phyloP scores from a whole-genome alignment of 805 yeast species.

The Jamesozyma gamospora region DNA sequence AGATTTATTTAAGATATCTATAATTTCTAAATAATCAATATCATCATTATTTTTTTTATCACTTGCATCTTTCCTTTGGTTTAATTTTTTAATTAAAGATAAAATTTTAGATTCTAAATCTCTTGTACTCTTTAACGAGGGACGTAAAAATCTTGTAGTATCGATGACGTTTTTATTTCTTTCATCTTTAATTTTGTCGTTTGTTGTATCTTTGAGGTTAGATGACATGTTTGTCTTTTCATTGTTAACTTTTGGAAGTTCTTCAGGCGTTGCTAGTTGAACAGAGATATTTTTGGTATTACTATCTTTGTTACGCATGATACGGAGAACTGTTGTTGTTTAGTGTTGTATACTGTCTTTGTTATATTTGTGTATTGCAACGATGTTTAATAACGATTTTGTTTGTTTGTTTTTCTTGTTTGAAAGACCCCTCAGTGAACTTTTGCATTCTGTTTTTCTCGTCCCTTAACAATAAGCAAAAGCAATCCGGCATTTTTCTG shows the following conservation, averaged over 20 bases:
- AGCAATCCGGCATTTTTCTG: too few relatives aligned
- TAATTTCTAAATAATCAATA: conserved; percentile 7
- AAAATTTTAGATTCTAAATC: conserved; percentile 17
- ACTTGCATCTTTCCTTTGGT: conserved; percentile 1
- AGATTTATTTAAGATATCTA: conserved; percentile 19
- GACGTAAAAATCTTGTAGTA: conserved; percentile 1
- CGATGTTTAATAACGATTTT: too few relatives aligned
- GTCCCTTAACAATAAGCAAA: too few relatives aligned
- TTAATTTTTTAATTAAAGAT: conserved; percentile 11
- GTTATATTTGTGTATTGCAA: too few relatives aligned
- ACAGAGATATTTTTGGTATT: conserved; percentile 4
- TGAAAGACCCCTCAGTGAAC: too few relatives aligned
- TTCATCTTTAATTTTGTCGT: background rate
- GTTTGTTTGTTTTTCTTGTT: too few relatives aligned
- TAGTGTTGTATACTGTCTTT: background rate
- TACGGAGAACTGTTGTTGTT: background rate
- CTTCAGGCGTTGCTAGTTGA: conserved; percentile 20
- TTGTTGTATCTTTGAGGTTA: background rate
- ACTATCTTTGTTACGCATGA: conserved; percentile 4
- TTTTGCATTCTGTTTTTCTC: too few relatives aligned
- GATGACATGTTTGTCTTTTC: background rate
- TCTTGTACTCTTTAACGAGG: conserved; percentile 17
- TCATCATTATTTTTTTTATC: background rate
- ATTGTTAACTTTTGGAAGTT: conserved; percentile 5
- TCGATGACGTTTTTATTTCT: background rate